phyloP scores from a whole-genome alignment of 371 early-diverging fungal genomes.

The Mortierella sp. region DNA sequence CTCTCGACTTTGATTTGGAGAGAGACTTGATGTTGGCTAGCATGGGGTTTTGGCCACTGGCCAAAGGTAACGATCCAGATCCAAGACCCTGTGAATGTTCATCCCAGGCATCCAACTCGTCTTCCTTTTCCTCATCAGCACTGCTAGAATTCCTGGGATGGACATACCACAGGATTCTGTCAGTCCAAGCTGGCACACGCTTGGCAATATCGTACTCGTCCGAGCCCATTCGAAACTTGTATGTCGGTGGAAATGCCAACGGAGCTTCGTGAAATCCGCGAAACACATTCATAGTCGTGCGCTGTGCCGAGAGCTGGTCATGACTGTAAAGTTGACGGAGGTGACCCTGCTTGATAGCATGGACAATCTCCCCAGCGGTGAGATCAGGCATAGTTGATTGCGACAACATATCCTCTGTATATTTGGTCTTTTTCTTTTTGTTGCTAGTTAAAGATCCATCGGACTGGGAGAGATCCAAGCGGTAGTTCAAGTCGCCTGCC shows the following conservation, averaged over 20 bases:
- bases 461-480: constrained; percentile 64
- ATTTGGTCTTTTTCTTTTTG: constrained; percentile 47
- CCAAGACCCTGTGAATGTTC: constrained; percentile 45
- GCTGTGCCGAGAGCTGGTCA: constrained; percentile 70
- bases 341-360: constrained; percentile 34
- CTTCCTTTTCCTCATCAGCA: constrained; percentile 30
- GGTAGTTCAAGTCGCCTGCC: constrained; percentile 80
- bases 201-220: constrained; percentile 59
- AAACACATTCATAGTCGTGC: constrained; percentile 61
- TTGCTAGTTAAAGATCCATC: constrained; percentile 50
- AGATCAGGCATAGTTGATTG: constrained; percentile 42
- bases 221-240: constrained; percentile 69
- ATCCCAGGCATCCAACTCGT: constrained; percentile 49
- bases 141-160: constrained; percentile 33
- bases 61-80: constrained; percentile 21
- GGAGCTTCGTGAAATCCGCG: constrained; percentile 66
- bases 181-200: constrained; percentile 79
- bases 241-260: constrained; percentile 74
- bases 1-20: constrained; percentile 24
- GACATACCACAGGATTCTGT: constrained; percentile 71
- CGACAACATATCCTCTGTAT: constrained; percentile 31
- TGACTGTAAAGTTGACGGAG: constrained; percentile 55
- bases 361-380: constrained; percentile 39
- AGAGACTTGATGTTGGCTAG: constrained; percentile 11
- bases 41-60: background rate